phyloP scores from a whole-genome alignment of 179 eudicot species.

The Heliamphora pulchella region DNA sequence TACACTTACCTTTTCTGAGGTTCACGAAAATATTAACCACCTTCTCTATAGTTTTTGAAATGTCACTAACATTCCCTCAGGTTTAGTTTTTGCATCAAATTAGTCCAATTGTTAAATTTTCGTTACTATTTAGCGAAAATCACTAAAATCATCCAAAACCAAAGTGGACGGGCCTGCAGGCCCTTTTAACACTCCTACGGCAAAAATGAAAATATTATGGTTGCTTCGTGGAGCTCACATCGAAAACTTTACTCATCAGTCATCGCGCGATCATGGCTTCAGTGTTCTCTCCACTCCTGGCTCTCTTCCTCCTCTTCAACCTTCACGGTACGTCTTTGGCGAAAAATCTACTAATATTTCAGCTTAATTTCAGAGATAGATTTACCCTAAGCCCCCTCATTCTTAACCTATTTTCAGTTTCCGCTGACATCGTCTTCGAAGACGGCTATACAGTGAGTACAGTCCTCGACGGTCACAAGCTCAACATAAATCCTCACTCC shows the following conservation, averaged over 20 bases:
- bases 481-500: conserved; percentile 36
- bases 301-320: not conserved
- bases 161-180: no score
- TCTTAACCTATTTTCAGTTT: conserved; percentile 18
- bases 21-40: no score
- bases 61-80: no score
- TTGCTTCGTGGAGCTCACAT: not conserved
- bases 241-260: not conserved
- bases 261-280: conserved; percentile 4
- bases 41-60: no score
- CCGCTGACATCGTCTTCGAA: conserved; percentile 37
- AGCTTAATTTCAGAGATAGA: not conserved
- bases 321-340: not conserved
- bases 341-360: not conserved
- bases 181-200: no score
- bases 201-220: no score
- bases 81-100: no score
- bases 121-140: no score
- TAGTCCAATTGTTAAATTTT: no score
- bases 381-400: not conserved
- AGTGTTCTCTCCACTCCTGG: not conserved
- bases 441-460: conserved; percentile 71
- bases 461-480: conserved; percentile 55
- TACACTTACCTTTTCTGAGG: no score
- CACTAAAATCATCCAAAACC: no score